These are phyloP conservation scores for Zymoseptoria crescenta DNA, from an alignment of 2,329 filamentous ascomycete genomes.

Conservation along the genomic window DNA sequence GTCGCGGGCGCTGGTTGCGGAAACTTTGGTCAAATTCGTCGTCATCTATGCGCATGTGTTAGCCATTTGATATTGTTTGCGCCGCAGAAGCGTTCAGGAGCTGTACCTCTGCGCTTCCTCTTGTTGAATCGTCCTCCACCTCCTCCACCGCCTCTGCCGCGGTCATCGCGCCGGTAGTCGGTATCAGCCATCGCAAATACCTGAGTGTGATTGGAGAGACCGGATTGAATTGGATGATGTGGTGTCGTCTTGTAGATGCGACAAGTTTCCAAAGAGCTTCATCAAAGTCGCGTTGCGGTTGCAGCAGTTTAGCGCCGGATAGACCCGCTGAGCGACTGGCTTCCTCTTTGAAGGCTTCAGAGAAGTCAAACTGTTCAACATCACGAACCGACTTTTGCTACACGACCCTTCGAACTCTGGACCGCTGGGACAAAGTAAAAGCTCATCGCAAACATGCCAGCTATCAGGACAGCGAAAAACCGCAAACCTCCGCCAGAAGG, in stretches of 20 bases:
- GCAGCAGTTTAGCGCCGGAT: background rate
- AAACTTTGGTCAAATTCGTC: conserved; percentile 69
- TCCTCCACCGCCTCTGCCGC: conserved; percentile 16
- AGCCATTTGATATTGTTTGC: conserved; percentile 14
- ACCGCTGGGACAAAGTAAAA: background rate
- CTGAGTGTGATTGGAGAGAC: background rate
- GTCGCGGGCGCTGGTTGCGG: conserved; percentile 64
- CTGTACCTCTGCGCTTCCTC: conserved; percentile 70
- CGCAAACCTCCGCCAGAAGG: conserved; percentile 77
- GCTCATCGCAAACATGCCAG: conserved; percentile 52
- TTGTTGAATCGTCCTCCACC: conserved; percentile 47
- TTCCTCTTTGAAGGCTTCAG: background rate
- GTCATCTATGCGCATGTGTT: conserved; percentile 50
- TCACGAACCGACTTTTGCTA: background rate
- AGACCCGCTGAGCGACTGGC: background rate
- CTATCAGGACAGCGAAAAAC: conserved; percentile 66
- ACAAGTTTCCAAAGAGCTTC: background rate
- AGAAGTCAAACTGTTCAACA: background rate
- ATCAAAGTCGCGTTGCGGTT: background rate
- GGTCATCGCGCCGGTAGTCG: conserved; percentile 25
- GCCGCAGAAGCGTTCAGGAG: conserved; percentile 9
- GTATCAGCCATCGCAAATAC: conserved; percentile 24
- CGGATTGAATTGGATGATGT: background rate
- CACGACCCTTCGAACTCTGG: background rate
- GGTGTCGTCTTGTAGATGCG: background rate